Evolutionary conservation across 768 basidiomycete species (phyloP), one percentile per base, ranked within the genome.

Genomic region (Calocera viscosa): DNA sequence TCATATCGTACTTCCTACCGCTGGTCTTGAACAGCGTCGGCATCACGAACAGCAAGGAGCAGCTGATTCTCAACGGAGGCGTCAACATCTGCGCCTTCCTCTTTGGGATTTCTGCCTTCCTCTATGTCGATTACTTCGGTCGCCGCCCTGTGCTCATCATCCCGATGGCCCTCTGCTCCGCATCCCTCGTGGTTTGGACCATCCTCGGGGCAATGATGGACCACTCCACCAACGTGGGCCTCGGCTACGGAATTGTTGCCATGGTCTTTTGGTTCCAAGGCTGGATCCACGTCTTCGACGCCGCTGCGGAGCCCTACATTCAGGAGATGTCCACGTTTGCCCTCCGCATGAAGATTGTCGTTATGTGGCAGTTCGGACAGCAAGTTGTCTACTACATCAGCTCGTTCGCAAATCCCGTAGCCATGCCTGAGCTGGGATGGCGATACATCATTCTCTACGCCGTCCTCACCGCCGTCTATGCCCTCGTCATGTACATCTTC

Each of bases 321-420:
- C 77, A 91, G 67, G 91, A 94, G 74, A 91, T 94, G 69, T 75
- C 92, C 1, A 90, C 90, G 0, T 90, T 85, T 75, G 81, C 79
- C 67, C 85, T 92, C 67, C 85, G 91, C 64, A 89, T 90, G 10
- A 89, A 86, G 71, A 90, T 90, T 0, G 86, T 89, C 68, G 86
- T 88, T 5, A 53, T 63, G 33, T 63, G 53, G 66, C 87, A 86
- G 73, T 75, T 88, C 64, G 78, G 79, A 2, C 79, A 88, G 28
- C 85, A 83, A 71, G 77, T 87, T 38, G 83, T 86, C 1, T 77
- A 88, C 30, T 86, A 88, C 1, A 87, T 92, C 75, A 91, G 88
- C 71, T 86, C 87, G 72, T 88, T 89, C 66, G 83, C 89, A 63
- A 91, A 91, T 70, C 88, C 90, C 8, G 84, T 86, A 78, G 90